phyloP scores from a whole-genome alignment of 345 rosid species.

The Pelargonium nanum region DNA sequence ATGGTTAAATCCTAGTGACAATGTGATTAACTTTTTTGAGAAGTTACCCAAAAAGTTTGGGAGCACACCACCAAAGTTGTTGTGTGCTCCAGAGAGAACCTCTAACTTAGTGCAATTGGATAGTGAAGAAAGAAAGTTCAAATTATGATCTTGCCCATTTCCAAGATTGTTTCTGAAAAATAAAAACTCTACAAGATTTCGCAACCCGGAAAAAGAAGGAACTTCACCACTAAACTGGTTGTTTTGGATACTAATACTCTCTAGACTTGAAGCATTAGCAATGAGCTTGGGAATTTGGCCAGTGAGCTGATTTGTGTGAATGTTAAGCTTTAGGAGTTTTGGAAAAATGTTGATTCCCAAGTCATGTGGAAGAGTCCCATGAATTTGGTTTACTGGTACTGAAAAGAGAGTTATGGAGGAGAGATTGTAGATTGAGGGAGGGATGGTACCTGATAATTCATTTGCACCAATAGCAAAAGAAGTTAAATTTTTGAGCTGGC shows the following conservation, averaged over 20 bases:
- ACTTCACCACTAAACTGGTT: slow-evolving; percentile 11
- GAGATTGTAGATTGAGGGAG: not conserved
- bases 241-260: not conserved
- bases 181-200: not conserved
- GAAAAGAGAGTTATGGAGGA: not conserved
- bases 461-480: not conserved
- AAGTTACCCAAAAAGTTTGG: not conserved
- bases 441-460: not conserved
- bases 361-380: slow-evolving; percentile 3
- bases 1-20: not conserved
- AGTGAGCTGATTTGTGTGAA: not conserved
- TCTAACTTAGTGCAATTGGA: not conserved
- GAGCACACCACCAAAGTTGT: not conserved
- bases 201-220: slow-evolving; percentile 12
- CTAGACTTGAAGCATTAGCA: slow-evolving; percentile 5
- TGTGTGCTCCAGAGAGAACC: accelerated
- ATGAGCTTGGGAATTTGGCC: slow-evolving; percentile 10
- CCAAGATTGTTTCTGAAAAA: slow-evolving; percentile 2
- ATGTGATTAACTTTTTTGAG: not conserved
- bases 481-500: not conserved
- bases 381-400: not conserved
- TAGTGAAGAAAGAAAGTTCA: slow-evolving; percentile 3
- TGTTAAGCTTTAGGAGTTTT: not conserved
- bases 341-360: not conserved
- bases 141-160: not conserved